Evolutionary conservation across 495 filamentous ascomycete genomes (phyloP).

Genomic region (Aspergillus saccharolyticus): DNA sequence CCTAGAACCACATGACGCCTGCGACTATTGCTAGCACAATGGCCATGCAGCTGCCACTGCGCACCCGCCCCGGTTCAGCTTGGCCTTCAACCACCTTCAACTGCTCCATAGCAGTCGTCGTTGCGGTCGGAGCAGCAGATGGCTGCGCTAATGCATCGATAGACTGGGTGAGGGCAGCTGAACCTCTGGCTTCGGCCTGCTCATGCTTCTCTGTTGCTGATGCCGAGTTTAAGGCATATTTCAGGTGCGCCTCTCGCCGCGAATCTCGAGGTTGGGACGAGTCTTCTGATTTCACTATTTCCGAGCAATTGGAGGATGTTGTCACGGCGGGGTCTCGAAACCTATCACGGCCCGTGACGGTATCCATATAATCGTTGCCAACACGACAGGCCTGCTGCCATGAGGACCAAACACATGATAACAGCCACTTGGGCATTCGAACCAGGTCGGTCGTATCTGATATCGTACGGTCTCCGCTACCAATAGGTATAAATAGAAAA

Average conservation of each 20-base stretch:
- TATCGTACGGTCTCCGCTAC: neutral
- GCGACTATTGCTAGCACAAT: conserved; percentile 38
- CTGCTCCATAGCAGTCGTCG: conserved; percentile 19
- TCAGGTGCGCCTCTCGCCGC: neutral
- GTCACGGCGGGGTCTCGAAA: neutral
- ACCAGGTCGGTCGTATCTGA: neutral
- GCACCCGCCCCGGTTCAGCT: conserved; percentile 26
- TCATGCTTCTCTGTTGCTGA: neutral
- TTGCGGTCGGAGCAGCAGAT: conserved; percentile 2
- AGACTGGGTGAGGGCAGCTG: neutral
- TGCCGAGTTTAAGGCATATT: neutral
- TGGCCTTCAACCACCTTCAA: conserved; percentile 25
- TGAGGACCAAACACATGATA: conserved; percentile 11
- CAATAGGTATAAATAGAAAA: conserved; percentile 1
- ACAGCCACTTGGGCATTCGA: conserved; percentile 3
- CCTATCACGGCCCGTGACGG: conserved; percentile 2
- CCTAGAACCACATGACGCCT: conserved; percentile 43
- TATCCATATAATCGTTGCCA: conserved; percentile 15
- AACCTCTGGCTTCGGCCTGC: neutral
- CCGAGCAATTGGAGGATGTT: neutral
- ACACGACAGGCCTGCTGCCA: conserved; percentile 37
- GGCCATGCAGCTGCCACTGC: conserved; percentile 38
- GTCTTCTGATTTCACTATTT: neutral
- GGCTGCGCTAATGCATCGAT: conserved; percentile 1
- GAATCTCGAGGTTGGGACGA: neutral